Evolutionary conservation across 2,329 filamentous ascomycete genomes (phyloP), one percentile per base, ranked within the genome.

Genomic region (Colletotrichum tanaceti): DNA sequence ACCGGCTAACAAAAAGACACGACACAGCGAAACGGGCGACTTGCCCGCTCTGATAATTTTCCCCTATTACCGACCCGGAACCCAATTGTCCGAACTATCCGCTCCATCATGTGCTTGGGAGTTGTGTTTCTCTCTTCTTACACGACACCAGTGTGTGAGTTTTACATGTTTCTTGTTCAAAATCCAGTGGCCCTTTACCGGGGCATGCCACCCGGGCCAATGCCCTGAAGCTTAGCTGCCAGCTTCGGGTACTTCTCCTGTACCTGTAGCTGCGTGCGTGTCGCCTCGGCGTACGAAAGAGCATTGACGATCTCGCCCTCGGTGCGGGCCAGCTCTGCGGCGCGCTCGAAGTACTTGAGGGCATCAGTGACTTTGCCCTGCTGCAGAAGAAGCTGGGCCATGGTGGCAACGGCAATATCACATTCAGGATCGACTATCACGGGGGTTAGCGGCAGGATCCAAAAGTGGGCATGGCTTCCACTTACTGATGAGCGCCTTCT

Each of bases 341-440:
- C 96, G 70, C 93, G 91, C 85, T 98, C 94, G 78, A 99, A 99
- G 85, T 98, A 98, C 81, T 92, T 93, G 73, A 99, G 89, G 0
- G 96, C 96, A 71, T 98, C 93, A 43, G 91, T 92, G 67, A 99
- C 95, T 84, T 98, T 98, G 80, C 96, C 96, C 85, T 98, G 96
- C 81, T 99, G 96, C 43, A 99, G 88, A 60, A 99, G 90, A 49
- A 99, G 89, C 82, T 99, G 96, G 13, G 96, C 96, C 93, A 99
- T 98, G 63, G 96, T 99, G 61, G 96, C 96, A 49, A 99, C 96
- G 49, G 96, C 96, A 77, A 99, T 99, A 76, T 99, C 96, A 78
- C 96, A 99, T 80, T 99, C 96, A 32, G 96, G 96, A 76, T 99
- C 96, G 79, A 99, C 94, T 97, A 74, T 47, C 18, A 35, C 24